A percentile compares a stretch with the other conserved stretches of the same genome.
Conservation (phyloP, 2,329 filamentous ascomycete genomes). For the Penicillium occitanis region DNA sequence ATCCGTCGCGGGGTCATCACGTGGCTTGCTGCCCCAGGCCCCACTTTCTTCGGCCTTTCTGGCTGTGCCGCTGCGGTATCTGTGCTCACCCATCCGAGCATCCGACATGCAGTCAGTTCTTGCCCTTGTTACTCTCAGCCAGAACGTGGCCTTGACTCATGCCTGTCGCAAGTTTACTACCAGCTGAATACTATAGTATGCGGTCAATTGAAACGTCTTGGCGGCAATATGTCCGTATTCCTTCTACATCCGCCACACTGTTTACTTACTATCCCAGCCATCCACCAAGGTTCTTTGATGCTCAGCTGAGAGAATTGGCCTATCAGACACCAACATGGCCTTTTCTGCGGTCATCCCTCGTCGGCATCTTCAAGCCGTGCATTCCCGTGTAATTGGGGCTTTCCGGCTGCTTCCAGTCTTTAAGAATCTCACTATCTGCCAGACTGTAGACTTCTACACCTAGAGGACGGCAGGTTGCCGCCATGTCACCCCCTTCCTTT, state of each 20-base stretch:
- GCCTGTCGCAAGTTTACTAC: neutral
- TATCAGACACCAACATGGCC: neutral
- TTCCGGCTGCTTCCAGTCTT: constrained; percentile 64
- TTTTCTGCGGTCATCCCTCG: constrained; percentile 28
- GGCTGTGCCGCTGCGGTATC: too few species aligned
- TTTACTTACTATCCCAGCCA: neutral
- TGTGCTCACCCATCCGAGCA: neutral
- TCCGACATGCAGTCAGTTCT: constrained; percentile 4
- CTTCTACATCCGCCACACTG: neutral
- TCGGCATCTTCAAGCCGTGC: constrained; percentile 62
- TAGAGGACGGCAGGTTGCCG: constrained; percentile 70
- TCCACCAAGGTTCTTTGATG: neutral
- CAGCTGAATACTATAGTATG: neutral
- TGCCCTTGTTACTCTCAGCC: neutral
- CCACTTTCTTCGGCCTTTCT: neutral
- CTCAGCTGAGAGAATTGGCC: neutral
- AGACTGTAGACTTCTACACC: constrained; percentile 71
- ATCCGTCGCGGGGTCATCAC: constrained; percentile 11
- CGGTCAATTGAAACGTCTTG: neutral
- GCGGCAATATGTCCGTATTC: neutral
- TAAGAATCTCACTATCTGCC: constrained; percentile 53
- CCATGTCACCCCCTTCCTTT: constrained; percentile 53
- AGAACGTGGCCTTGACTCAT: neutral
- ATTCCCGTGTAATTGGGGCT: constrained; percentile 62
- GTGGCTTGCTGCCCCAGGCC: constrained; percentile 16